Evolutionary conservation across 495 filamentous ascomycete species (phyloP), one percentile per base, ranked within the genome.

Genomic region (Xylaria telfairii): DNA sequence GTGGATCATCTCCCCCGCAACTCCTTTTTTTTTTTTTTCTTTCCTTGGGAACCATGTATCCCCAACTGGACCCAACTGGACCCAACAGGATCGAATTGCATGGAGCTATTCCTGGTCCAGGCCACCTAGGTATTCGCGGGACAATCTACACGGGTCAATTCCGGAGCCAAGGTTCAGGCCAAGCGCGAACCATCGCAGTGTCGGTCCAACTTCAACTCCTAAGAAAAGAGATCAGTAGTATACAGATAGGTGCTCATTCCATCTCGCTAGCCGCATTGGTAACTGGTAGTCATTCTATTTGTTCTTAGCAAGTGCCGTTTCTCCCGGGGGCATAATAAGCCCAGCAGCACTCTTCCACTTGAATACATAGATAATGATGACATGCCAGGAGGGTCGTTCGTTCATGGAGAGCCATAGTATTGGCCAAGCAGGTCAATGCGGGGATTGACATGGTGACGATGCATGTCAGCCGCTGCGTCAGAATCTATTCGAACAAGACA

Each of bases 1-100:
- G 64, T 46, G 63, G 63, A 39, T 53, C 63, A 5, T 39, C 9
- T 51, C 46, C 46, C 30, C 64, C 47, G 47, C 64, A 39, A 39
- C 28, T 21, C 28, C 42, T 54, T 34, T 0, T 2, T 15, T 13
- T 21, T 26, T 44, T 13, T 44, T 62, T 15, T n/a, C 3, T 34
- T 13, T 17, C 7, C 15, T n/a, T n/a, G n/a, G n/a, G 15, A 34
- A 15, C 9, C 44, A 26, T 42, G 19, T 24, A 49, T 32, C 34
- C n/a, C 19, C n/a, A n/a, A n/a, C n/a, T n/a, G n/a, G n/a, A n/a
- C n/a, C n/a, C 47, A 49, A 51, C 42, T 28, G 39, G 13, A 65
- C 26, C 62, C 30, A 65, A 51, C 32, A 41, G 34, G 64, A 39
- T 17, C 44, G 30, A 39, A 24, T 65, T 53, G 63, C 63, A 39